These are phyloP conservation scores for Calonectria ilicicola DNA, from an alignment of 2,329 filamentous ascomycete genomes.

Conservation along the genomic window DNA sequence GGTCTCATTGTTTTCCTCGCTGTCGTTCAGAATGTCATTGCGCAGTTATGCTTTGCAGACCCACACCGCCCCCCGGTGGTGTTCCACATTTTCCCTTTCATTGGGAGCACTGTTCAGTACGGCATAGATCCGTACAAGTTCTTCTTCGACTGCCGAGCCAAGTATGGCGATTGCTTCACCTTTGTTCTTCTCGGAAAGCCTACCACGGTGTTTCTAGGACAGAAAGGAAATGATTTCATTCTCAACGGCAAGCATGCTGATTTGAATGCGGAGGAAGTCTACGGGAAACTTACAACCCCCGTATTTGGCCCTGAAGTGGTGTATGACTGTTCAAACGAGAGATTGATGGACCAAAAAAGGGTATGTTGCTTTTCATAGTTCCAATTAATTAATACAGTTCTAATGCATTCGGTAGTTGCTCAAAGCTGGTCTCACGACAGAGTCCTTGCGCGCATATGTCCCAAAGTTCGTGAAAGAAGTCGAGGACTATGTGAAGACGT, in stretches of 20 bases:
- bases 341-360: conserved; percentile 96
- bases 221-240: conserved; percentile 89
- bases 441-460: conserved; percentile 79
- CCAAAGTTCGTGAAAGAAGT: conserved; percentile 82
- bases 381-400: rapidly evolving
- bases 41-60: conserved; percentile 84
- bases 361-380: conserved; percentile 57
- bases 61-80: conserved; percentile 83
- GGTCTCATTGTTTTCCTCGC: conserved; percentile 60
- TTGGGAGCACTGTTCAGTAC: conserved; percentile 92
- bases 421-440: conserved; percentile 80
- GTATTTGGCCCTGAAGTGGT: conserved; percentile 87
- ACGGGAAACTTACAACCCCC: conserved; percentile 78
- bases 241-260: conserved; percentile 90
- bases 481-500: conserved; percentile 76
- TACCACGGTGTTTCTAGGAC: conserved; percentile 85
- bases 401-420: conserved; percentile 67
- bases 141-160: conserved; percentile 79
- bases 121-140: conserved; percentile 93
- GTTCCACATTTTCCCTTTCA: conserved; percentile 83
- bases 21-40: conserved; percentile 81
- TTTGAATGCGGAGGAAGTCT: conserved; percentile 90
- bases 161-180: conserved; percentile 91
- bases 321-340: conserved; percentile 89
- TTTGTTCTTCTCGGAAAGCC: conserved; percentile 89